Evolutionary conservation across 2,329 filamentous ascomycete species (phyloP).

Genomic region (Verticillium isaacii): DNA sequence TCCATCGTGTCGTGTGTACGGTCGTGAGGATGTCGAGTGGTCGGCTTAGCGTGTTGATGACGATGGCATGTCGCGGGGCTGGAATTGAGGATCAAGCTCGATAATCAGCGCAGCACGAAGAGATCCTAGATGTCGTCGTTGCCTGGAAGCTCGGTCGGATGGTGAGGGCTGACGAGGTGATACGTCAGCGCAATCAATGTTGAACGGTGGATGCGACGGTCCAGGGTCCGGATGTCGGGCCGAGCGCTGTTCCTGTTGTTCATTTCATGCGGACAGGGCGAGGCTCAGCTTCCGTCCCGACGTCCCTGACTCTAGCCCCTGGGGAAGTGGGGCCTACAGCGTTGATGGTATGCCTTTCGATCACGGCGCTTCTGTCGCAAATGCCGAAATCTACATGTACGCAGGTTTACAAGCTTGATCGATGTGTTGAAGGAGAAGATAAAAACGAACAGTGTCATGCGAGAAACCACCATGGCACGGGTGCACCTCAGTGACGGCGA

Average conservation of each 20-base stretch:
- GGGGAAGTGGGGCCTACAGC: background rate
- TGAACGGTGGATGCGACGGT: background rate
- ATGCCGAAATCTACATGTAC: too few species aligned
- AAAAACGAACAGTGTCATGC: too few species aligned
- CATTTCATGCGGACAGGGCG: background rate
- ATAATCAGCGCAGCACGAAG: background rate
- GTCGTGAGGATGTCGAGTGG: too few species aligned
- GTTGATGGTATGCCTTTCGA: background rate
- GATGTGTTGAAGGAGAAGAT: too few species aligned
- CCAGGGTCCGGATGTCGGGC: background rate
- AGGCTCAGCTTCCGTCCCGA: background rate
- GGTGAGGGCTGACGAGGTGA: background rate
- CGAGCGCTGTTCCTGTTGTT: background rate
- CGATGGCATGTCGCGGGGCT: background rate
- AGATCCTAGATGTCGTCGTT: background rate
- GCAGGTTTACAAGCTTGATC: too few species aligned
- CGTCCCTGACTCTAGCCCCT: background rate
- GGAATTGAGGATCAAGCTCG: too few species aligned
- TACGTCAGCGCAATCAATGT: background rate
- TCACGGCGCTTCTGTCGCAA: too few species aligned
- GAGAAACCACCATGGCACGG: too few species aligned
- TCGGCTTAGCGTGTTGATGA: background rate
- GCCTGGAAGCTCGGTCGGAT: background rate
- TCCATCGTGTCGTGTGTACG: slow-evolving; percentile 58
- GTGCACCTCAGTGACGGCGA: too few species aligned